These are phyloP conservation scores for Blakeslea trispora DNA, from an alignment of 371 early-diverging fungal species.

Conservation along the genomic window DNA sequence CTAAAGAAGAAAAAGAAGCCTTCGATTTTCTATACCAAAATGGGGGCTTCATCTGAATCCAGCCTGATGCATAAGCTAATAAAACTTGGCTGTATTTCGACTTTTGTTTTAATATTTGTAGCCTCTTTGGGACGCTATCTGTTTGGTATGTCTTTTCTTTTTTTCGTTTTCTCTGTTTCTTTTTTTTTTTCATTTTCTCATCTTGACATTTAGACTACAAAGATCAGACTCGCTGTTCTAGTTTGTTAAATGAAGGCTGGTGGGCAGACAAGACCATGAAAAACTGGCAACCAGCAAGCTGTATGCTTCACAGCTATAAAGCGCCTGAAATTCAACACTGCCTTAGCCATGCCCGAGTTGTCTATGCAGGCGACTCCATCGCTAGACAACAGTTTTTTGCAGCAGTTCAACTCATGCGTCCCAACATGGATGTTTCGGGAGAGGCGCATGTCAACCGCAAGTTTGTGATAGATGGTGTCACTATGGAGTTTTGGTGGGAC, in stretches of 20 bases:
- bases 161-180: constrained; percentile 1
- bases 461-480: constrained; percentile 31
- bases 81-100: constrained; percentile 1
- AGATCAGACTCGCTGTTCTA: constrained; percentile 46
- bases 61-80: constrained; percentile 1
- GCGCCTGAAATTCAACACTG: constrained; percentile 48
- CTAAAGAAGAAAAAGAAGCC: no score
- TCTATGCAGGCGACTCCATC: constrained; percentile 73
- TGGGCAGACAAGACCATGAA: constrained; percentile 43
- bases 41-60: constrained; percentile 8
- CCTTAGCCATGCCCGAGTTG: constrained; percentile 44
- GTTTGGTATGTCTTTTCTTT: neutral
- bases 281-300: constrained; percentile 66
- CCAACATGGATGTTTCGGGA: constrained; percentile 30
- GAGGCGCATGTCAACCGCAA: constrained; percentile 44
- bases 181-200: neutral
- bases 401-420: constrained; percentile 44
- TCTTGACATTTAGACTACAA: constrained; percentile 31
- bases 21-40: neutral
- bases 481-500: constrained; percentile 67
- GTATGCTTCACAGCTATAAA: constrained; percentile 61
- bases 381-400: constrained; percentile 65
- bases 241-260: constrained; percentile 53
- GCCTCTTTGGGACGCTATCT: constrained; percentile 5
- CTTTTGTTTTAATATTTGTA: constrained; percentile 4